Base-by-base conservation (phyloP, 116 monocot species). In the Papilionanthe hybrid region DNA sequence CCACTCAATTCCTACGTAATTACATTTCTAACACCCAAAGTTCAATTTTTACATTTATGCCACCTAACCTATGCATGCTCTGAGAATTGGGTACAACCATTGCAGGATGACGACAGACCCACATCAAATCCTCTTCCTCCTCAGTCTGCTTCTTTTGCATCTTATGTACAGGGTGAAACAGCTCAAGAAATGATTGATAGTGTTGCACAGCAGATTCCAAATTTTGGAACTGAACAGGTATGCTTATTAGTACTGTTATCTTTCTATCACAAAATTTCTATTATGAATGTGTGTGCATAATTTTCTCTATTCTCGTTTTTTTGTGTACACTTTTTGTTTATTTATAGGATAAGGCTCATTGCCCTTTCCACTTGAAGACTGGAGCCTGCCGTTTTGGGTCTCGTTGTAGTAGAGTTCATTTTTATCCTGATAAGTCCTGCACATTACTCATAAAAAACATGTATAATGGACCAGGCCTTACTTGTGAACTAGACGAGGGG, bases 291-390 rank as follows among this genome's bases (percentile, higher is more conserved):
- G 41, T 8, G 27, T 1, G 27, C 18, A 9, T 69, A 63, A 22
- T 7, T 63, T 5, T 23, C 7, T 63, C 20, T 13, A 23, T 12
- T 12, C 55, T 22, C 75, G 23, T 20, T 20, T 37, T 23, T n/a
- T 20, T 55, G 9, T 18, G 25, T 77, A 42, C 37, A 57, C 19
- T 78, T 49, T 23, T 30, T 77, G 30, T 69, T 13, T 82, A 47
- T 27, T 80, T 84, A 69, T 75, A 99, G 99, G 99, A 99, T 87
- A 99, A 99, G 82, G 93, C 95, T 74, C 93, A 95, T 83, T 99
- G 99, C 72, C 99, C 99, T 15, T 99, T 99, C 82, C 99, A 99
- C 84, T 87, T 95, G n/a, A 99, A 99, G 80, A 99, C 99, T 77
- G 99, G 93, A 30, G 91, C 90, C 7, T 99, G 99, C 83, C 91